These are phyloP conservation scores for Metschnikowia hibisci DNA, from an alignment of 805 yeast genomes.

Conservation along the genomic window DNA sequence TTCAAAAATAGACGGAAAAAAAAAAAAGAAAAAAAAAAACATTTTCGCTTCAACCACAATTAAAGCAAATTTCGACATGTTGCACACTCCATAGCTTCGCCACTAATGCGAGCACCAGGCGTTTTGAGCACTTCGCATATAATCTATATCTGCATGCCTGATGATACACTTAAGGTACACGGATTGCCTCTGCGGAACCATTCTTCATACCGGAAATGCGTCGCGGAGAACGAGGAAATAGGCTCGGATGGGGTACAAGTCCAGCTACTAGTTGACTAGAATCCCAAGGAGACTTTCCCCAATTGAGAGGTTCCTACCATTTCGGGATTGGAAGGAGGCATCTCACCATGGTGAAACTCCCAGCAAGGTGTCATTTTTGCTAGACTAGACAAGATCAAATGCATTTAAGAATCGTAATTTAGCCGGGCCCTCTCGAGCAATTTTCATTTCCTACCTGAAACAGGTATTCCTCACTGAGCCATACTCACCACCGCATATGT, in stretches of 20 bases:
- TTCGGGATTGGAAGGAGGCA: no score
- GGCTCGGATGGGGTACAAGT: not conserved
- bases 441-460: not conserved
- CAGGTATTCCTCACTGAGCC: not conserved
- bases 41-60: no score
- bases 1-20: no score
- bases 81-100: no score
- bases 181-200: not conserved
- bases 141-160: not conserved
- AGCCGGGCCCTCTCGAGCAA: constrained; percentile 3
- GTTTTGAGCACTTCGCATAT: not conserved
- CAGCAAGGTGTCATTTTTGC: no score
- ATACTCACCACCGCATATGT: not conserved
- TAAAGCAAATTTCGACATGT: no score
- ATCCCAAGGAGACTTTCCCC: no score
- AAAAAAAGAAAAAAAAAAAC: no score
- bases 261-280: not conserved
- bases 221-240: not conserved
- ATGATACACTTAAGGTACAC: constrained; percentile 1
- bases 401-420: not conserved
- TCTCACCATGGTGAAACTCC: no score
- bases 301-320: no score
- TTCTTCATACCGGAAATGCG: not conserved
- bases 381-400: no score
- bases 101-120: not conserved